A percentile compares a stretch with the other conserved stretches of the same genome.
phyloP scores from a whole-genome alignment of 2,329 filamentous ascomycete genomes.

The Fusarium sp. region DNA sequence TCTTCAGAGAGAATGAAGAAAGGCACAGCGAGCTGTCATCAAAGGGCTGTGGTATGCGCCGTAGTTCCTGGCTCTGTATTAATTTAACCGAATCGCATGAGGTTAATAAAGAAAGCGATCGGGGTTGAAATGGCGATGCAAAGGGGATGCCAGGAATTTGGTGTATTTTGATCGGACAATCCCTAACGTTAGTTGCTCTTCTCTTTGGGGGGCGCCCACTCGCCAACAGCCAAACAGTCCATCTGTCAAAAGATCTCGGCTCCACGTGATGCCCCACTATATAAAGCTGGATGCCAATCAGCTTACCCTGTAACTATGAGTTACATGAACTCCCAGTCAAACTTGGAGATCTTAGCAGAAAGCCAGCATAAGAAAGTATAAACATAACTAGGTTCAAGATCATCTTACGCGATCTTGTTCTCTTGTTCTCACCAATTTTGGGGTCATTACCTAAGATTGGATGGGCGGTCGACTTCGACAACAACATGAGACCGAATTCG shows the following conservation, averaged over 20 bases:
- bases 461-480: too few species aligned
- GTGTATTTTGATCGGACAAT: constrained; percentile 41
- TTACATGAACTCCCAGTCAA: constrained; percentile 16
- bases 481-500: too few species aligned
- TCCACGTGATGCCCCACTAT: constrained; percentile 43
- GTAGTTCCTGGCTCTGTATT: constrained; percentile 3
- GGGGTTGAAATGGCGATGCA: constrained; percentile 30
- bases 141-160: constrained; percentile 42
- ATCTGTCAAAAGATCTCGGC: constrained; percentile 32
- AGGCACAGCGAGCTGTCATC: constrained; percentile 9
- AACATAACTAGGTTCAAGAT: too few species aligned
- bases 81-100: constrained; percentile 26
- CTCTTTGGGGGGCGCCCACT: constrained; percentile 30
- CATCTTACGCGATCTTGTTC: too few species aligned
- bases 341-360: too few species aligned
- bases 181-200: constrained; percentile 26
- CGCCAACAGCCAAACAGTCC: neutral
- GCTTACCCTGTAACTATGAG: constrained; percentile 38
- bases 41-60: constrained; percentile 1
- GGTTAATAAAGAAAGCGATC: constrained; percentile 8
- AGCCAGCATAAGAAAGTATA: too few species aligned
- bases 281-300: neutral
- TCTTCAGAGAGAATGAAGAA: constrained; percentile 21
- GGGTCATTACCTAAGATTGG: too few species aligned
- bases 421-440: too few species aligned